phyloP scores from a whole-genome alignment of 768 basidiomycete species.

The Tricholomella constricta region DNA sequence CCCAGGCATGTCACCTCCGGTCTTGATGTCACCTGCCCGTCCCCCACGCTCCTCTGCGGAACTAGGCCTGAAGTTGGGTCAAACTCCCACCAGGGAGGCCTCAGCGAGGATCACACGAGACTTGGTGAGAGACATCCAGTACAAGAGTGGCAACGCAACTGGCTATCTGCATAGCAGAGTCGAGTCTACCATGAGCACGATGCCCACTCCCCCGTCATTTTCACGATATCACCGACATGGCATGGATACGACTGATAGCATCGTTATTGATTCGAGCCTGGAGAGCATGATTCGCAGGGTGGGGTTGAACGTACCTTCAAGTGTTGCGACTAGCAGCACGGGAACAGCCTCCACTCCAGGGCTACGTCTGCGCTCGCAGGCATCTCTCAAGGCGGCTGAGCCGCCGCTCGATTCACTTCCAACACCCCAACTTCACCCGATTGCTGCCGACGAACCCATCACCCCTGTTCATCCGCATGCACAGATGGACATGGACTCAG shows the following conservation, averaged over 20 bases:
- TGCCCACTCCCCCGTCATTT: conserved; percentile 71
- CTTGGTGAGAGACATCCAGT: conserved; percentile 57
- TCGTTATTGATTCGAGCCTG: conserved; percentile 56
- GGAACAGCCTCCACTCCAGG: conserved; percentile 17
- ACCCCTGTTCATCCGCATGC: conserved; percentile 19
- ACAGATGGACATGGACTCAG: conserved; percentile 47
- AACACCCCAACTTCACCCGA: conserved; percentile 1
- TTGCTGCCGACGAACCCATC: conserved; percentile 6
- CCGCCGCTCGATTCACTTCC: background rate
- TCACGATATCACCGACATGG: conserved; percentile 58
- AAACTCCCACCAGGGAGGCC: conserved; percentile 74
- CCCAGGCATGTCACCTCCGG: conserved; percentile 60
- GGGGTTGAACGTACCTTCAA: conserved; percentile 45
- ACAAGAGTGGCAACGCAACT: conserved; percentile 32
- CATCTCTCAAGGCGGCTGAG: conserved; percentile 3
- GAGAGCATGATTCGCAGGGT: conserved; percentile 72
- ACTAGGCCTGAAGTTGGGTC: conserved; percentile 48
- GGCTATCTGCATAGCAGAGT: conserved; percentile 30
- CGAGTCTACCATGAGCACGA: conserved; percentile 69
- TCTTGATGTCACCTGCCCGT: conserved; percentile 57
- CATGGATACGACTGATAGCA: conserved; percentile 47
- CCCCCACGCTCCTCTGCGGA: conserved; percentile 51
- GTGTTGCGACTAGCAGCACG: conserved; percentile 23
- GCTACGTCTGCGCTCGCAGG: conserved; percentile 34
- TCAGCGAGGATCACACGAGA: conserved; percentile 68